A percentile compares a stretch with the other conserved stretches of the same genome.
Evolutionary conservation across 2,329 filamentous ascomycete genomes (phyloP).

Genomic region (Calonectria pseudoturangicola): DNA sequence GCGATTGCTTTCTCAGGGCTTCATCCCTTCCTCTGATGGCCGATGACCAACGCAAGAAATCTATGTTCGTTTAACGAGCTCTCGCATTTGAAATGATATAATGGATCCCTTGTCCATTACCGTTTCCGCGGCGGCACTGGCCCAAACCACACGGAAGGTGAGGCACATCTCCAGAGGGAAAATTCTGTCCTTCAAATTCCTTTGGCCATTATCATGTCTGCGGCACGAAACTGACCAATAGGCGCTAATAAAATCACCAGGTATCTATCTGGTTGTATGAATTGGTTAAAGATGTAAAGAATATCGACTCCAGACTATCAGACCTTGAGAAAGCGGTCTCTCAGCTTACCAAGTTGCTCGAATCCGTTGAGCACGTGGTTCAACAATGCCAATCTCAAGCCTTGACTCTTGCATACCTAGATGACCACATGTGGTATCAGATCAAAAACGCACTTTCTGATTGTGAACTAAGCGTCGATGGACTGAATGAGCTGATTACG

Average conservation of each 20-base stretch:
- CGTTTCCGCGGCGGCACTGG: neutral
- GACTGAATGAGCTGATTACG: neutral
- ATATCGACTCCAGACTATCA: neutral
- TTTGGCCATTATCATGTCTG: neutral
- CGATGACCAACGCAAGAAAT: neutral
- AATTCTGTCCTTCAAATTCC: no score
- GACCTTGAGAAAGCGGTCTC: neutral
- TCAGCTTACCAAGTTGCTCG: neutral
- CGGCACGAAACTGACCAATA: neutral
- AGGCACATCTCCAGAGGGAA: no score
- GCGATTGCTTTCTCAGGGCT: no score
- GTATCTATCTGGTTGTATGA: neutral
- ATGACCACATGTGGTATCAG: neutral
- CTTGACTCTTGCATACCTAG: neutral
- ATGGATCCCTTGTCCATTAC: conserved; percentile 1
- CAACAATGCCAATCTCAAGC: neutral
- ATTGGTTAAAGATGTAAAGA: neutral
- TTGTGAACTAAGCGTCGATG: neutral
- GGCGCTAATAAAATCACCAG: neutral
- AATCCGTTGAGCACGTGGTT: conserved; percentile 3
- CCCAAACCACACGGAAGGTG: neutral
- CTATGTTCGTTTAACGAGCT: neutral
- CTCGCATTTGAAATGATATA: neutral
- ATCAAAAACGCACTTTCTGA: neutral
- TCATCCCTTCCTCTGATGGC: neutral